Percentiles rank a stretch among this genome's conserved stretches.
These are phyloP conservation scores for Alternaria solani DNA, from an alignment of 2,329 filamentous ascomycete genomes.

Conservation along the genomic window DNA sequence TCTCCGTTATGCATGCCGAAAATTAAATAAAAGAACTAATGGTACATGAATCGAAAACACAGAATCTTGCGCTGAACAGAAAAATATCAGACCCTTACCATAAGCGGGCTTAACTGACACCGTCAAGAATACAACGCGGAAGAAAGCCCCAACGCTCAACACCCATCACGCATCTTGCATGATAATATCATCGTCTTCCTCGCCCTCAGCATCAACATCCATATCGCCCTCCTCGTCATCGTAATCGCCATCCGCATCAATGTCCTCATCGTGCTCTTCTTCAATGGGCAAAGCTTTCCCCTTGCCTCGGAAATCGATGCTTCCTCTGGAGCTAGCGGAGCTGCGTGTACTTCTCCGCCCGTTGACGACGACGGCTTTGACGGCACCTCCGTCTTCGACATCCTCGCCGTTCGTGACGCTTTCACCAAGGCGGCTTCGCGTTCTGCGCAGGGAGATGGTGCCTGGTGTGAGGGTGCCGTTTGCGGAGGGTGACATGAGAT, in stretches of 20 bases:
- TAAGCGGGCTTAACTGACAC: neutral
- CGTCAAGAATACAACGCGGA: neutral
- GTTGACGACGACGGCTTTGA: constrained; percentile 34
- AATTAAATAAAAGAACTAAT: neutral
- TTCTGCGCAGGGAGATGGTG: constrained; percentile 46
- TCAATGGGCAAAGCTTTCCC: constrained; percentile 36
- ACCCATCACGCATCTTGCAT: constrained; percentile 13
- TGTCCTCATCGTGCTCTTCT: constrained; percentile 41
- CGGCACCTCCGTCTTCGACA: constrained; percentile 41
- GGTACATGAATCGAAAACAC: neutral
- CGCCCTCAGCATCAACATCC: constrained; percentile 28
- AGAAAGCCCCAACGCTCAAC: neutral
- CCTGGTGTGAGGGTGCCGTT: constrained; percentile 46
- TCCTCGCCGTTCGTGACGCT: constrained; percentile 50
- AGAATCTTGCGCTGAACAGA: neutral
- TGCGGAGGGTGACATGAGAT: constrained; percentile 33
- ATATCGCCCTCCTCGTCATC: constrained; percentile 19
- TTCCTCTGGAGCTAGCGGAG: constrained; percentile 41
- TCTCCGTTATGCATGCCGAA: constrained; percentile 8
- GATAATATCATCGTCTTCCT: constrained; percentile 41
- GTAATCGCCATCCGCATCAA: constrained; percentile 28
- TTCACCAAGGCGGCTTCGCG: constrained; percentile 55
- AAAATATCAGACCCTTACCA: neutral
- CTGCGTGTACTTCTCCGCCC: constrained; percentile 42
- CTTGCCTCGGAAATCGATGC: constrained; percentile 38